Conservation (phyloP, 2,329 filamentous ascomycete genomes). For the Didymella exigua region DNA sequence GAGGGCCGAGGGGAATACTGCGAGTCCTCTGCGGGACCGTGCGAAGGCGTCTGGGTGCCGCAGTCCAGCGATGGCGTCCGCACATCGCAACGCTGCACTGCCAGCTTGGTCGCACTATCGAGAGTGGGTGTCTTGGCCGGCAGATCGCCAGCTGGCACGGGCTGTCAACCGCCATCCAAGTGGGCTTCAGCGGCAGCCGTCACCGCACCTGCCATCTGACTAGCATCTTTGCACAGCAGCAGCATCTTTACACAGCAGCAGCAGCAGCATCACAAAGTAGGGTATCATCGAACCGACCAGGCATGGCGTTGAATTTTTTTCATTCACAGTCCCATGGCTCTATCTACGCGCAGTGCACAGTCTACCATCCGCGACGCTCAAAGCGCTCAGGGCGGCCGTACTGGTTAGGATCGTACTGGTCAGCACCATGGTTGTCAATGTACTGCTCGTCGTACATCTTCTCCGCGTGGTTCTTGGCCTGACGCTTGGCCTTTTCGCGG, state of each 20-base stretch:
- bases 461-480: conserved; percentile 53
- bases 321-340: background rate
- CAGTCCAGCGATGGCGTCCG: background rate
- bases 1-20: background rate
- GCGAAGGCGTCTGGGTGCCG: conserved; percentile 4
- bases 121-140: conserved; percentile 6
- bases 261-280: no score
- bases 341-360: conserved; percentile 3
- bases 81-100: background rate
- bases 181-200: background rate
- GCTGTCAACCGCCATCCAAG: background rate
- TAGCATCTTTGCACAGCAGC: background rate
- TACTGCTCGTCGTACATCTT: conserved; percentile 59
- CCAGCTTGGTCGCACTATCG: conserved; percentile 3
- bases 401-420: conserved; percentile 55
- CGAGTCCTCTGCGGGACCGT: background rate
- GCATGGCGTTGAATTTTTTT: background rate
- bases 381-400: conserved; percentile 44
- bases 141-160: background rate
- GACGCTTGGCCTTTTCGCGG: conserved; percentile 54
- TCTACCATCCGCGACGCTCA: conserved; percentile 39
- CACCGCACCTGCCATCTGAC: no score
- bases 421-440: conserved; percentile 45
- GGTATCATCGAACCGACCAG: no score
- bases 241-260: no score